A percentile compares a stretch with the other conserved stretches of the same genome.
These are phyloP conservation scores for Helotiales sp. DNA, from an alignment of 2,329 filamentous ascomycete genomes.

Conservation along the genomic window DNA sequence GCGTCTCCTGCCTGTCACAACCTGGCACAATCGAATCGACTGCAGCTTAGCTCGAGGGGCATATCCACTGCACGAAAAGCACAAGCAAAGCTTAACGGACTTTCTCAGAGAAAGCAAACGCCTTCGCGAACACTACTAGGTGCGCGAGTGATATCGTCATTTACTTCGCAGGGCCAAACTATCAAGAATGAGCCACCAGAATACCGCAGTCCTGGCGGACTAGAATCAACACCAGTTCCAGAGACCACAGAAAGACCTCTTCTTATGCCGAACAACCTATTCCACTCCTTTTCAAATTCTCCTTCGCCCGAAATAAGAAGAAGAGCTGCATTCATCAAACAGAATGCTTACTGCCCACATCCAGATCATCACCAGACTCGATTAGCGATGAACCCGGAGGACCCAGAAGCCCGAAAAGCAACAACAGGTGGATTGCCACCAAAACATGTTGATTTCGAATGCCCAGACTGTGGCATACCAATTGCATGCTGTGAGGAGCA, in stretches of 20 bases:
- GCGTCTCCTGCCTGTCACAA: constrained; percentile 18
- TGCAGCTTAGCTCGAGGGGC: constrained; percentile 21
- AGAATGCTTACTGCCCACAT: constrained; percentile 92
- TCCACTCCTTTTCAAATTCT: constrained; percentile 88
- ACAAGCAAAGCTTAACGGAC: constrained; percentile 16
- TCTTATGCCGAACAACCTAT: constrained; percentile 71
- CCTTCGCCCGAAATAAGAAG: constrained; percentile 85
- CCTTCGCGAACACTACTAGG: constrained; percentile 14
- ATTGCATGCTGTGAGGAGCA: constrained; percentile 93
- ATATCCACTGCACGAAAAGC: constrained; percentile 26
- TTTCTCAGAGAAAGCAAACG: constrained; percentile 11
- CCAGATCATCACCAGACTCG: constrained; percentile 80
- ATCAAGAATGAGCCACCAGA: constrained; percentile 29
- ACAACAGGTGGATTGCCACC: constrained; percentile 61
- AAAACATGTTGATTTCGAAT: constrained; percentile 88
- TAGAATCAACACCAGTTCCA: constrained; percentile 23
- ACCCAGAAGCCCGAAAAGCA: constrained; percentile 60
- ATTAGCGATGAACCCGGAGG: constrained; percentile 62
- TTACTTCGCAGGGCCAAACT: constrained; percentile 24
- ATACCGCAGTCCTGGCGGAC: constrained; percentile 24
- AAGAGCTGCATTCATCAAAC: constrained; percentile 86
- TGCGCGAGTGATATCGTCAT: constrained; percentile 24
- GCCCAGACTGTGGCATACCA: constrained; percentile 91
- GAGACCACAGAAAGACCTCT: constrained; percentile 29
- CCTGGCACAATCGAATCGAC: constrained; percentile 14